Evolutionary conservation across 345 rosid genomes (phyloP), one percentile per base, ranked within the genome.

Genomic region (Sonneratia caseolaris): DNA sequence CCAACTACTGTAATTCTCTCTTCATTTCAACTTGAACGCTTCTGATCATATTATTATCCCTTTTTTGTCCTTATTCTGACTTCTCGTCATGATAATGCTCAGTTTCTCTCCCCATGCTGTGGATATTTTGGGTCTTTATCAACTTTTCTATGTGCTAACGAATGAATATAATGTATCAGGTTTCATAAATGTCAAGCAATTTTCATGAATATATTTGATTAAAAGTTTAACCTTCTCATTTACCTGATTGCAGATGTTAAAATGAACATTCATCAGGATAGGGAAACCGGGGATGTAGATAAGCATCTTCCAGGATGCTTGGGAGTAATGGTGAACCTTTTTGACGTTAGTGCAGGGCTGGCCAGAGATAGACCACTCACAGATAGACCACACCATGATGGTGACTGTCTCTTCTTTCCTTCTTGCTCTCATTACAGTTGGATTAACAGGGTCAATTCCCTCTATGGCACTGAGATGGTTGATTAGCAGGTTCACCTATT

Each of bases 271-370:
- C 71, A 77, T 70, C 88, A 80, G 78, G 78, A 80, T 68, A 82
- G 73, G 65, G 88, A 84, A 71, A 79, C 75, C 71, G 88, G 79
- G 27, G 82, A 78, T 56, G 69, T 77, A 53, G 97, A 91, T 68
- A 88, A 75, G 48, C 86, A 80, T 19, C 74, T 83, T 78, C 86
- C 96, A 10, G 94, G 97, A 81, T 91, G 86, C 83, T 75, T 86
- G 71, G 90, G 86, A 71, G 74, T 82, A 37, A 78, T 84, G 86
- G 83, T 76, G 75, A 84, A 87, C 82, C 82, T 91, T 64, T 91
- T 91, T 74, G 95, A 91, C 76, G 78, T 87, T 67, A 85, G 81
- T 75, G 76, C 86, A 0, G 89, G 88, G 55, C 78, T 83, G 72
- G 73, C 79, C 37, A 87, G 86, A 74, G 89, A 79, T 70, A 82